Base-by-base conservation (phyloP, 2,329 filamentous ascomycete genomes). In the Dactylellina leptospora region DNA sequence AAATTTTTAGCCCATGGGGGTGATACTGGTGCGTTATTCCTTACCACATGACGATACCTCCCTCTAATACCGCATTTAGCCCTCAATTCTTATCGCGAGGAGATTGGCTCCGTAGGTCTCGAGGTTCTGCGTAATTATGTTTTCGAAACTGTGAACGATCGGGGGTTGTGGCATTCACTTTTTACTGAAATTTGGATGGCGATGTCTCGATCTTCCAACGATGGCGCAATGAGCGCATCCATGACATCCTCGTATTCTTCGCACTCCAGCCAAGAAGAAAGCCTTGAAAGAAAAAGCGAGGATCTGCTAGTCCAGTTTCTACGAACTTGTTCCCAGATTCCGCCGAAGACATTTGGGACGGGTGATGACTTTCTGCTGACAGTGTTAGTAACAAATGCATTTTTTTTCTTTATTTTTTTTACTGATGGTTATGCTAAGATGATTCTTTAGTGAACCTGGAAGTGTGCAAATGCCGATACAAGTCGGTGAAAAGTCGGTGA, bases 201-300 rank as follows among this genome's bases (percentile, higher is more conserved):
- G 6, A 5, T 33, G 11, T 33, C 28, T 33, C 28, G 6, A 33
- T 6, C 11, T 33, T 33, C 28, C 28, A 11, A 11, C 5, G 28
- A 33, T 6, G 38, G 16, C 16, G 38, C 8, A 4, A 9, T 42
- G n/a, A n/a, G n/a, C n/a, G 38, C 38, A 9, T 42, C 38, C n/a
- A 42, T 42, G 38, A 18, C 16, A n/a, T 42, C 38, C 38, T 42
- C 38, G 16, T n/a, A 42, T 6, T 42, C 38, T 9, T 42, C 38
- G 8, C 38, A 16, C 38, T 42, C 6, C 38, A 42, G 38, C 38
- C 38, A 42, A 42, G 38, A 42, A 42, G 38, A 42, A 42, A 42
- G 16, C 16, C 38, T 42, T 16, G 38, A 16, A 42, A 6, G 38
- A 42, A 42, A 42, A 42, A 42, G n/a, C 38, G 38, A 42, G 38